phyloP scores from a whole-genome alignment of 1,284 basidiomycete species.

The Blastosporella zonata region DNA sequence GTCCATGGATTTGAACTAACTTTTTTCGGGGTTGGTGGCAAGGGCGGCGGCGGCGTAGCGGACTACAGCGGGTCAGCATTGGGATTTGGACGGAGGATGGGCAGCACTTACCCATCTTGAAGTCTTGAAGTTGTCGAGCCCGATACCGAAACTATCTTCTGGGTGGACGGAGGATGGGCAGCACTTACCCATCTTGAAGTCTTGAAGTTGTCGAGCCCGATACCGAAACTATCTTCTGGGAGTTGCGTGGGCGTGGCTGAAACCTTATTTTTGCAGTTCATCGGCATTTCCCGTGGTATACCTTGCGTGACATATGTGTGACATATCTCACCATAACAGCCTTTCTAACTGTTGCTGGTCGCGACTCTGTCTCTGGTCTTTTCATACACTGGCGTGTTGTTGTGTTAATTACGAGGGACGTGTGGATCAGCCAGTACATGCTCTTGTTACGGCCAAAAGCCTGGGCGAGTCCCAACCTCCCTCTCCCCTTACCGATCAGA shows the following conservation, averaged over 20 bases:
- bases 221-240: slow-evolving; percentile 25
- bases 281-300: slow-evolving; percentile 26
- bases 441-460: no score
- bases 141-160: slow-evolving; percentile 29
- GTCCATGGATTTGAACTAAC: slow-evolving; percentile 45
- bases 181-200: slow-evolving; percentile 68
- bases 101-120: slow-evolving; percentile 64
- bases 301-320: not conserved
- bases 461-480: no score
- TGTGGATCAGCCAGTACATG: no score
- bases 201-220: slow-evolving; percentile 48
- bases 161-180: no score
- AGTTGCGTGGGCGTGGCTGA: slow-evolving; percentile 34
- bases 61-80: slow-evolving; percentile 47
- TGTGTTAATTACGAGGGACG: no score
- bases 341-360: no score
- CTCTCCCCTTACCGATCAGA: no score
- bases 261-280: slow-evolving; percentile 40
- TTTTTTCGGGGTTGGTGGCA: slow-evolving; percentile 91
- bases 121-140: slow-evolving; percentile 52
- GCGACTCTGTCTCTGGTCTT: no score
- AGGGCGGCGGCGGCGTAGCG: slow-evolving; percentile 88
- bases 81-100: slow-evolving; percentile 18
- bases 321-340: not conserved
- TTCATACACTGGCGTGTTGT: no score